Evolutionary conservation across 768 basidiomycete genomes (phyloP).

Genomic region (Termitomyces sp.): DNA sequence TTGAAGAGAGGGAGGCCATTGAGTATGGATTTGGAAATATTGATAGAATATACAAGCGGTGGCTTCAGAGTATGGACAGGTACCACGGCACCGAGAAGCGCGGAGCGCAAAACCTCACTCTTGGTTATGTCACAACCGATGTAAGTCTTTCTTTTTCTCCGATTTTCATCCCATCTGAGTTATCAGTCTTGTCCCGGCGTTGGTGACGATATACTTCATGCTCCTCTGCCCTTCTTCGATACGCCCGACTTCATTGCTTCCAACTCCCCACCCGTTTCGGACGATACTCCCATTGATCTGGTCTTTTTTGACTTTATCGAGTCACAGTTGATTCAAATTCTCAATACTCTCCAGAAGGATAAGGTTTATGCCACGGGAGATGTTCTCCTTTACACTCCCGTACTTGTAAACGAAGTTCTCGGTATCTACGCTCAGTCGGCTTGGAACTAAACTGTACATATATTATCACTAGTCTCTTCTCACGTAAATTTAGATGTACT

Average conservation of each 20-base stretch:
- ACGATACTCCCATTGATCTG: slow-evolving; percentile 56
- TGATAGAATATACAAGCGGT: slow-evolving; percentile 20
- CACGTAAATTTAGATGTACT: too few relatives aligned
- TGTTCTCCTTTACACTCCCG: slow-evolving; percentile 33
- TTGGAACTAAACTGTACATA: slow-evolving; percentile 30
- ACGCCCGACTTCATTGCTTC: slow-evolving; percentile 59
- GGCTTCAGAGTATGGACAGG: slow-evolving; percentile 55
- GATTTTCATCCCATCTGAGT: background rate
- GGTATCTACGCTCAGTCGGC: slow-evolving; percentile 49
- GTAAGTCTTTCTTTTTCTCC: background rate
- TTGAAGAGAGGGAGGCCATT: slow-evolving; percentile 29
- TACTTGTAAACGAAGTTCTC: slow-evolving; percentile 44
- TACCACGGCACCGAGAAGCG: slow-evolving; percentile 30
- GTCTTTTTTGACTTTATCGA: slow-evolving; percentile 74
- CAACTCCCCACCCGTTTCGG: slow-evolving; percentile 41
- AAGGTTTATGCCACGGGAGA: slow-evolving; percentile 49
- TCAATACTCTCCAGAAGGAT: slow-evolving; percentile 52
- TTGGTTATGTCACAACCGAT: slow-evolving; percentile 65
- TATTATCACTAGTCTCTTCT: too few relatives aligned
- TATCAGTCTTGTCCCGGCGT: slow-evolving; percentile 60
- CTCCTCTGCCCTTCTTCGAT: slow-evolving; percentile 50
- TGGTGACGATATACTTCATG: slow-evolving; percentile 70
- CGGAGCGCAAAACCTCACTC: slow-evolving; percentile 47
- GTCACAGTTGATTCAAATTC: slow-evolving; percentile 39
- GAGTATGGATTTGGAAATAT: slow-evolving; percentile 1